These are phyloP conservation scores for Fusarium sp. DNA, from an alignment of 2,329 filamentous ascomycete genomes.

Conservation along the genomic window DNA sequence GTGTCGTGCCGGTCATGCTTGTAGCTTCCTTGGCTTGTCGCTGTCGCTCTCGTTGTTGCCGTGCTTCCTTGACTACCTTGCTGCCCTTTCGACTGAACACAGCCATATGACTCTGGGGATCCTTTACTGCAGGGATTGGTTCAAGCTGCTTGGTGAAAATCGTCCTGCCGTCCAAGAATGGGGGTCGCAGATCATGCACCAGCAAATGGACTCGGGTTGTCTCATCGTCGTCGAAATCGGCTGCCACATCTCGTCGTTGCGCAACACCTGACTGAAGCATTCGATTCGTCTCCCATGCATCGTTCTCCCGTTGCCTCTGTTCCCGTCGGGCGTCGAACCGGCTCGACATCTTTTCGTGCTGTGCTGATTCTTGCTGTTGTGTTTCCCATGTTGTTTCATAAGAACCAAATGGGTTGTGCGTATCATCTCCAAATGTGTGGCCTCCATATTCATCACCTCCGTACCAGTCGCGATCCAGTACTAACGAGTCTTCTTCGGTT, in stretches of 20 bases:
- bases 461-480: conserved; percentile 93
- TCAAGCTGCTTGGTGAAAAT: conserved; percentile 98
- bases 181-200: conserved; percentile 92
- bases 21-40: conserved; percentile 96
- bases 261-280: conserved; percentile 98
- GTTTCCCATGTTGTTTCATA: conserved; percentile 80
- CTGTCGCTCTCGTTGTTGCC: conserved; percentile 92
- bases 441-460: conserved; percentile 84
- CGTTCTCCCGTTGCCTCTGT: conserved; percentile 92
- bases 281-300: conserved; percentile 98
- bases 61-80: conserved; percentile 88
- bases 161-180: conserved; percentile 93
- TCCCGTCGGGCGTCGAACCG: conserved; percentile 76
- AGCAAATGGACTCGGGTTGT: conserved; percentile 88
- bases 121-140: conserved; percentile 90
- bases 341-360: conserved; percentile 84
- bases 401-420: conserved; percentile 90
- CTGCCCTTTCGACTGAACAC: conserved; percentile 97
- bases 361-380: conserved; percentile 81
- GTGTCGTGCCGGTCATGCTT: conserved; percentile 87
- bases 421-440: conserved; percentile 88
- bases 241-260: conserved; percentile 83
- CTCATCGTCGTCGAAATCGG: conserved; percentile 93
- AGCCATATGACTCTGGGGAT: conserved; percentile 98
- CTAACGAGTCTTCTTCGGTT: conserved; percentile 76